phyloP scores from a whole-genome alignment of 495 filamentous ascomycete species.

The Penicillium parvum region DNA sequence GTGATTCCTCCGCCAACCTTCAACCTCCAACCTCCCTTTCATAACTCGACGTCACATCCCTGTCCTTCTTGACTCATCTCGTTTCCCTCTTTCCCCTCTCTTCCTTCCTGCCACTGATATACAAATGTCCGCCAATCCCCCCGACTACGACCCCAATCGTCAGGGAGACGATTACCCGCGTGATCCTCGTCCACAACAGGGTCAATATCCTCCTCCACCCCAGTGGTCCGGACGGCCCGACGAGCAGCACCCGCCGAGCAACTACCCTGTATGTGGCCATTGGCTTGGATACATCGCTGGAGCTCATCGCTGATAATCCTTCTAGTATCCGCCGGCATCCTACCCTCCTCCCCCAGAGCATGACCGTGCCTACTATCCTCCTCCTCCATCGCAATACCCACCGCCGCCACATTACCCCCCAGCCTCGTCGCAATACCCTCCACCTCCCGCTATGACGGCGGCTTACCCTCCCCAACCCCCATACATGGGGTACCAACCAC shows the following conservation, averaged over 20 bases:
- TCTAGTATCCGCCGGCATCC: slow-evolving; percentile 34
- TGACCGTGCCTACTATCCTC: slow-evolving; percentile 39
- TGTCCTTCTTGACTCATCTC: slow-evolving; percentile 30
- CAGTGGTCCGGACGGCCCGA: slow-evolving; percentile 46
- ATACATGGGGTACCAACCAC: slow-evolving; percentile 37
- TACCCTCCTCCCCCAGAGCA: slow-evolving; percentile 28
- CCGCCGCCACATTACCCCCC: slow-evolving; percentile 37
- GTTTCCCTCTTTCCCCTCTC: slow-evolving; percentile 20
- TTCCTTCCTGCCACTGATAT: slow-evolving; percentile 6
- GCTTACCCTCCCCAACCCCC: slow-evolving; percentile 40
- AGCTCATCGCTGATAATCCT: not conserved
- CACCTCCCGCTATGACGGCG: slow-evolving; percentile 37
- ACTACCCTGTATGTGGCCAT: slow-evolving; percentile 39
- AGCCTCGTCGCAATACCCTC: slow-evolving; percentile 33
- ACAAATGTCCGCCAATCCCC: slow-evolving; percentile 49
- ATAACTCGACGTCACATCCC: slow-evolving; percentile 35
- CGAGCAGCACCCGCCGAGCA: slow-evolving; percentile 27
- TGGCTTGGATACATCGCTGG: not conserved
- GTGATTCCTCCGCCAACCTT: slow-evolving; percentile 18
- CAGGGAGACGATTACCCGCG: not conserved
- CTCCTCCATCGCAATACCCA: slow-evolving; percentile 35
- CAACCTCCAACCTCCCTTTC: slow-evolving; percentile 16
- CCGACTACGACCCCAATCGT: slow-evolving; percentile 39
- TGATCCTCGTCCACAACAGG: slow-evolving; percentile 15
- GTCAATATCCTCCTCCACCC: slow-evolving; percentile 46